Conservation (phyloP, 352 stramenopile species). For the Salisapilia sapeloensis region DNA sequence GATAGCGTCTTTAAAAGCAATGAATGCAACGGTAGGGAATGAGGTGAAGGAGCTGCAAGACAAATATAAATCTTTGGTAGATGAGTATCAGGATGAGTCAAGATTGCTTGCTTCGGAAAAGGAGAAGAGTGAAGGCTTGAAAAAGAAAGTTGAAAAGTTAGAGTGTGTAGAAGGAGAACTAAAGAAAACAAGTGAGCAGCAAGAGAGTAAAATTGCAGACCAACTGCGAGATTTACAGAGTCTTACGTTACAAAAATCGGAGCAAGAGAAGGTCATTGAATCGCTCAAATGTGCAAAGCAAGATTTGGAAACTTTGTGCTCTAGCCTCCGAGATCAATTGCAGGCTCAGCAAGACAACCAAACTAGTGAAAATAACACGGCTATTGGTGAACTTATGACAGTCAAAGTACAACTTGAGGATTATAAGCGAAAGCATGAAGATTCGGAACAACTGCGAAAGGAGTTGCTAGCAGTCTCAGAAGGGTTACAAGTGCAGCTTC, state of each 20-base stretch:
- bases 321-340: constrained; percentile 32
- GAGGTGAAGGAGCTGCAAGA: constrained; percentile 29
- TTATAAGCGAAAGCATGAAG: constrained; percentile 38
- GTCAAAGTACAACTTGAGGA: constrained; percentile 65
- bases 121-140: constrained; percentile 7
- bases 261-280: constrained; percentile 34
- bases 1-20: constrained; percentile 28
- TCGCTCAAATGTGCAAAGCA: constrained; percentile 41
- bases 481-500: constrained; percentile 30
- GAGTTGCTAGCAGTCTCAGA: constrained; percentile 38
- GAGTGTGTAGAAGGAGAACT: constrained; percentile 15
- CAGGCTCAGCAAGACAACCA: constrained; percentile 43
- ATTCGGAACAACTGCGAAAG: constrained; percentile 41
- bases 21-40: constrained; percentile 25
- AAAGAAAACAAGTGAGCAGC: constrained; percentile 29
- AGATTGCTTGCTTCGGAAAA: too few species aligned
- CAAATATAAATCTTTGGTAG: too few species aligned
- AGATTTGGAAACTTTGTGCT: constrained; percentile 42
- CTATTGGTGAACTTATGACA: constrained; percentile 56
- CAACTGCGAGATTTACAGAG: constrained; percentile 41
- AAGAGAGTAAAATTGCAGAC: constrained; percentile 28
- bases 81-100: too few species aligned
- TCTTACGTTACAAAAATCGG: constrained; percentile 24
- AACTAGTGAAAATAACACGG: constrained; percentile 45
- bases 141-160: constrained; percentile 17